phyloP scores from a whole-genome alignment of 164 flowering plant species.

The Aristolochia californica region DNA sequence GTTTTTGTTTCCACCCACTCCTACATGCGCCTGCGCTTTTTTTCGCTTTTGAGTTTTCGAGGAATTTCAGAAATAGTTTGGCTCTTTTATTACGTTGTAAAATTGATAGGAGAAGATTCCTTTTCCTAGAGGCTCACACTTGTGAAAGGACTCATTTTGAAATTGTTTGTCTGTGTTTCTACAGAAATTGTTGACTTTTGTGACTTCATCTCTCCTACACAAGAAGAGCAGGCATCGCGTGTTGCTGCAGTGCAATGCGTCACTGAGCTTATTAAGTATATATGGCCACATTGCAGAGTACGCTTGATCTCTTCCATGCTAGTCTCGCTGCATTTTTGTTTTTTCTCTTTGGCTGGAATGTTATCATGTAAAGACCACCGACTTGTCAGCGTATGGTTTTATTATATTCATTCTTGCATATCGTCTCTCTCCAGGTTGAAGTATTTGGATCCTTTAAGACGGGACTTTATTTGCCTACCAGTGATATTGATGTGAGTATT shows the following conservation, averaged over 20 bases:
- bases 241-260: constrained; percentile 53
- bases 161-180: background rate
- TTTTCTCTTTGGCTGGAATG: too few relatives aligned
- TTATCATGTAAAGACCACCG: too few relatives aligned
- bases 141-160: background rate
- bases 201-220: constrained; percentile 83
- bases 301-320: background rate
- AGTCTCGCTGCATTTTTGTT: background rate
- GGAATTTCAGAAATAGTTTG: too few relatives aligned
- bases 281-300: constrained; percentile 83
- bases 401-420: too few relatives aligned
- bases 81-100: too few relatives aligned
- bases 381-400: too few relatives aligned
- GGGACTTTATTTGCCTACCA: constrained; percentile 87
- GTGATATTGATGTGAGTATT: constrained; percentile 84
- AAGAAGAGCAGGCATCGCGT: constrained; percentile 57
- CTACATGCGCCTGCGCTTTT: too few relatives aligned
- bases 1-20: too few relatives aligned
- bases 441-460: constrained; percentile 93
- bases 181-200: constrained; percentile 91
- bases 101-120: background rate
- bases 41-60: too few relatives aligned
- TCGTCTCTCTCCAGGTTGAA: constrained; percentile 46
- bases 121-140: background rate
- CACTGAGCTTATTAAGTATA: constrained; percentile 55